Evolutionary conservation across 495 filamentous ascomycete genomes (phyloP).

Genomic region (Neurospora sp.): DNA sequence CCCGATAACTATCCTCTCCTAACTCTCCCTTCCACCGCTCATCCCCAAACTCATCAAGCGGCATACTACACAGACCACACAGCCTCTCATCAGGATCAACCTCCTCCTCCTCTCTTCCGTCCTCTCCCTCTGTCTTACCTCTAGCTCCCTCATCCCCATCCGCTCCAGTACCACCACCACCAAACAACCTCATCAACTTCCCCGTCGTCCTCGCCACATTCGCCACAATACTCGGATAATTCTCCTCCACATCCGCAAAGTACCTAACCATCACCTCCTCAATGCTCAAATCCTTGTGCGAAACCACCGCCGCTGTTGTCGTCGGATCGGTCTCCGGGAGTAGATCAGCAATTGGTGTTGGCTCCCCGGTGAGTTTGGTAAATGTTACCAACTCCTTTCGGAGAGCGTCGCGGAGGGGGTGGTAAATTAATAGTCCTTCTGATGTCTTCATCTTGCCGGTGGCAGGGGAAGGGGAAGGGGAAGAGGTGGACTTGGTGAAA

Average conservation of each 20-base stretch:
- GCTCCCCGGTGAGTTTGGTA: conserved; percentile 33
- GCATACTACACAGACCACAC: conserved; percentile 44
- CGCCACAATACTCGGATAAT: conserved; percentile 83
- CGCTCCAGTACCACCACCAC: not conserved
- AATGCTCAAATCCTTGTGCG: conserved; percentile 70
- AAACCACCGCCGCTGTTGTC: conserved; percentile 36
- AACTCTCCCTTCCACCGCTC: conserved; percentile 42
- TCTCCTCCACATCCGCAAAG: conserved; percentile 75
- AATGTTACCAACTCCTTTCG: conserved; percentile 67
- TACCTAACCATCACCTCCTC: conserved; percentile 85
- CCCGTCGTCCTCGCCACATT: conserved; percentile 86
- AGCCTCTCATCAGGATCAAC: not conserved
- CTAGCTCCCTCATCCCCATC: too few relatives aligned
- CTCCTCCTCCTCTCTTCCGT: not conserved
- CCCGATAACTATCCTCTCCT: conserved; percentile 8
- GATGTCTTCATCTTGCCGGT: not conserved
- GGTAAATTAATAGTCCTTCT: conserved; percentile 12
- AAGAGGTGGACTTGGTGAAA: conserved; percentile 15
- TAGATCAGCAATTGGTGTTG: conserved; percentile 12
- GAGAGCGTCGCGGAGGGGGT: conserved; percentile 62
- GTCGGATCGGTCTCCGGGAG: conserved; percentile 8
- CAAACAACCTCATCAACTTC: conserved; percentile 47
- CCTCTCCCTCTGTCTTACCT: not conserved
- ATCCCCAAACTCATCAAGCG: conserved; percentile 36
- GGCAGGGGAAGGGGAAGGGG: not conserved